phyloP scores from a whole-genome alignment of 75 land plant genomes.

The Sequoia sempervirens region DNA sequence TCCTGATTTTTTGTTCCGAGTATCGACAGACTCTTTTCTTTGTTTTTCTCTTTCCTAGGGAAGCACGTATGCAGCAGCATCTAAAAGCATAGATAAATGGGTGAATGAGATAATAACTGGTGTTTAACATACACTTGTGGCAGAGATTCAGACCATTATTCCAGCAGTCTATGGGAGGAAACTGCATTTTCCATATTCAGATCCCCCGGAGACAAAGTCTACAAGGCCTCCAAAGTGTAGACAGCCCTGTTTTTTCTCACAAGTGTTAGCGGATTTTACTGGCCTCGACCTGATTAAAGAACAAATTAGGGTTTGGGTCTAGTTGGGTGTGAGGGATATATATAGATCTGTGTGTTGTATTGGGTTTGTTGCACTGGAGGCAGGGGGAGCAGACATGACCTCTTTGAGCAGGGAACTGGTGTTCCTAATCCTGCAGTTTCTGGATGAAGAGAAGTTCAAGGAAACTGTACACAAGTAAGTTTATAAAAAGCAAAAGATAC shows the following conservation, averaged over 20 bases:
- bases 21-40: not conserved
- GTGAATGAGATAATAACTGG: not conserved
- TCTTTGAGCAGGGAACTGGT: constrained; percentile 86
- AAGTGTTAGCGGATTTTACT: not conserved
- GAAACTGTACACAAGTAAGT: constrained; percentile 80
- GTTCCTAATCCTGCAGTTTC: constrained; percentile 80
- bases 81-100: not conserved
- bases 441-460: constrained; percentile 85
- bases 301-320: not conserved
- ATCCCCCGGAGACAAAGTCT: not conserved
- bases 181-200: constrained; percentile 5
- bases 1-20: not conserved
- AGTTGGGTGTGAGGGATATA: not conserved
- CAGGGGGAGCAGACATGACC: constrained; percentile 34
- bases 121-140: not conserved
- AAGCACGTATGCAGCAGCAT: constrained; percentile 2
- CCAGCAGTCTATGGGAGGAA: constrained; percentile 3
- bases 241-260: not conserved
- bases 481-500: not conserved
- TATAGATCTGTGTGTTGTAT: not conserved
- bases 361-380: not conserved
- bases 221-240: not conserved
- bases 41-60: not conserved
- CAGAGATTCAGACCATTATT: not conserved
- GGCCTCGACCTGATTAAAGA: not conserved